Evolutionary conservation across 805 yeast species (phyloP).

Genomic region (Wickerhamomyces bovis): DNA sequence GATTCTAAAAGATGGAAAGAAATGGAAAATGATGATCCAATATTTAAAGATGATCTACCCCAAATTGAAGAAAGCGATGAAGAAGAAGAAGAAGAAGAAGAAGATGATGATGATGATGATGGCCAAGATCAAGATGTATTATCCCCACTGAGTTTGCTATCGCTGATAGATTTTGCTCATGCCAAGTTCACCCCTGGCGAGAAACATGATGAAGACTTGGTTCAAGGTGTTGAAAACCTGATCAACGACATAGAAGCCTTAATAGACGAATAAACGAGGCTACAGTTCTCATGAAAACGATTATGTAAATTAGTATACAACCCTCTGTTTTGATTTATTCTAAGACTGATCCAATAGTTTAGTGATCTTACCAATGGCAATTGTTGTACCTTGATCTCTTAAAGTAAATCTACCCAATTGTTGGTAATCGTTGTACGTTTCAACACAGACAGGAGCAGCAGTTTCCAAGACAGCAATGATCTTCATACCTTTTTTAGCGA

Average conservation of each 20-base stretch:
- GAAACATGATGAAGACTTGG: constrained; percentile 66
- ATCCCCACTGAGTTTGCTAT: constrained; percentile 49
- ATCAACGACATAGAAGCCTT: constrained; percentile 34
- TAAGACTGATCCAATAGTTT: constrained; percentile 54
- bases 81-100: constrained; percentile 27
- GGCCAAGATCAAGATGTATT: constrained; percentile 14
- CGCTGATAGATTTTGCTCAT: constrained; percentile 89
- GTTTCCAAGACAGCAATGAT: constrained; percentile 88
- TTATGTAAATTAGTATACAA: not conserved
- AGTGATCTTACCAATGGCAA: constrained; percentile 97
- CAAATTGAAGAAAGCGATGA: constrained; percentile 30
- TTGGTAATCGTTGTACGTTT: constrained; percentile 85
- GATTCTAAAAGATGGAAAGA: constrained; percentile 50
- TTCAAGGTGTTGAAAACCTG: constrained; percentile 65
- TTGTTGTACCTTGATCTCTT: constrained; percentile 97
- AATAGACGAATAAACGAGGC: constrained; percentile 1
- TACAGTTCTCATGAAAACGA: not conserved
- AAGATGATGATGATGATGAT: no score
- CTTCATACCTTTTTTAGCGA: constrained; percentile 98
- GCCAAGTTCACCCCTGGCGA: constrained; percentile 54
- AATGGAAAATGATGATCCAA: constrained; percentile 34
- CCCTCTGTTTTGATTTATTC: not conserved
- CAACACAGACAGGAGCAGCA: constrained; percentile 85
- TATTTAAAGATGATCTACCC: constrained; percentile 29
- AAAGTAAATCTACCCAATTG: constrained; percentile 97